Evolutionary conservation across 768 basidiomycete species (phyloP), one percentile per base, ranked within the genome.

Genomic region (Leucosporidium creatinivorum): DNA sequence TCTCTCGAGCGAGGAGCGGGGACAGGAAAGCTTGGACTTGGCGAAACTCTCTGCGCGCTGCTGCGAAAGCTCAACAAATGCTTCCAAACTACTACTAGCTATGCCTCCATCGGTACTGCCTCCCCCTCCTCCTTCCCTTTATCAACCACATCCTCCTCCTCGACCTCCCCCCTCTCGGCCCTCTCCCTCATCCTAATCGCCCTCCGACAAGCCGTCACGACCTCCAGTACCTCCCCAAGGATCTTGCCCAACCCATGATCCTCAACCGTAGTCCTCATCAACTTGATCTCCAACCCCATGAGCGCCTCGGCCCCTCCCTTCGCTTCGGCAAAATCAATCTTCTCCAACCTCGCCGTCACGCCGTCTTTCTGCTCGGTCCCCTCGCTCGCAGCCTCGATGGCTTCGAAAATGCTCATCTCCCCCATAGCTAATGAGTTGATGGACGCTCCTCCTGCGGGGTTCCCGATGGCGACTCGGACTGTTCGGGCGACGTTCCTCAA

Each of bases 391-490:
- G 56, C 31, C 4, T 60, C 61, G 23, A 73, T 65, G 31, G 67
- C 67, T 58, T 70, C 69, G 23, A 69, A 73, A 33, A 70, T 70
- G 23, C 47, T 56, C 57, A 62, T 59, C 57, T 71, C 63, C 9
- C 65, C 73, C 18, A 61, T 67, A 0, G 69, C 58, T 65, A 13
- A 65, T 58, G 18, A 66, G 56, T 21, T 57, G 58, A 44, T 61
- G 58, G 39, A 71, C 18, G 60, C 56, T 1, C 33, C 62, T 0
- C 66, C 62, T 23, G 56, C 61, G 18, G 62, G 50, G 28, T 54
- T 54, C 26, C 55, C 36, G 50, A 62, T 25, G 2, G 68, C 72
- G 66, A 68, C 26, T 26, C 69, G 67, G 26, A 65, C 67, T 19
- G 64, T 33, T 4, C 71, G 63, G 0, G 63, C 55, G 52, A 74